phyloP scores from a whole-genome alignment of 1,284 basidiomycete genomes.

The Microbotryum saponariae region DNA sequence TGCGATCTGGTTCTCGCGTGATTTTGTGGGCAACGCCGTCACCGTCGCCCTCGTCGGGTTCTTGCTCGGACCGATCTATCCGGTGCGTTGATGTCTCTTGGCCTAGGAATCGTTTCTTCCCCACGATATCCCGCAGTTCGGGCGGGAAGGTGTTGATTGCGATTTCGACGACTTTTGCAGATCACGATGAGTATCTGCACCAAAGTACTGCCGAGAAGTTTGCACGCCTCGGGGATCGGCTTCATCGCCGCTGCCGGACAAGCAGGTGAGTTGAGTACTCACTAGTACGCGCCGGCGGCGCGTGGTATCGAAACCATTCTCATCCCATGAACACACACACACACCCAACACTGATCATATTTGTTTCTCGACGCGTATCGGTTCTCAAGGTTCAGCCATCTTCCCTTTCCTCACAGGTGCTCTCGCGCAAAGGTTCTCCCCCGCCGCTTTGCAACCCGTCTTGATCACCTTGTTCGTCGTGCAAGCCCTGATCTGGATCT shows the following conservation, averaged over 20 bases:
- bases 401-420: slow-evolving; percentile 29
- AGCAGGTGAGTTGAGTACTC: neutral
- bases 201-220: slow-evolving; percentile 9
- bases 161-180: no score
- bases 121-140: no score
- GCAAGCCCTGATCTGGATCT: slow-evolving; percentile 8
- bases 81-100: neutral
- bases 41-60: slow-evolving; percentile 2
- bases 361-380: no score
- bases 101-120: neutral
- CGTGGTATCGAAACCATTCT: neutral
- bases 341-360: neutral
- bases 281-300: neutral
- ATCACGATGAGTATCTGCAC: slow-evolving; percentile 15
- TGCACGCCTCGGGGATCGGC: slow-evolving; percentile 13
- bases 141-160: no score
- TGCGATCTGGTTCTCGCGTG: slow-evolving; percentile 24
- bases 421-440: slow-evolving; percentile 11
- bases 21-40: slow-evolving; percentile 21
- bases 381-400: slow-evolving; percentile 10
- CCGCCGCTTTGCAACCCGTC: slow-evolving; percentile 20
- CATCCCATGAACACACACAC: no score
- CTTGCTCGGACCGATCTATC: slow-evolving; percentile 2
- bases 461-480: slow-evolving; percentile 28
- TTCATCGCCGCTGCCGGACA: slow-evolving; percentile 24